Evolutionary conservation across 306 rosid species (phyloP).

Genomic region (Glycyrrhiza uralensis): DNA sequence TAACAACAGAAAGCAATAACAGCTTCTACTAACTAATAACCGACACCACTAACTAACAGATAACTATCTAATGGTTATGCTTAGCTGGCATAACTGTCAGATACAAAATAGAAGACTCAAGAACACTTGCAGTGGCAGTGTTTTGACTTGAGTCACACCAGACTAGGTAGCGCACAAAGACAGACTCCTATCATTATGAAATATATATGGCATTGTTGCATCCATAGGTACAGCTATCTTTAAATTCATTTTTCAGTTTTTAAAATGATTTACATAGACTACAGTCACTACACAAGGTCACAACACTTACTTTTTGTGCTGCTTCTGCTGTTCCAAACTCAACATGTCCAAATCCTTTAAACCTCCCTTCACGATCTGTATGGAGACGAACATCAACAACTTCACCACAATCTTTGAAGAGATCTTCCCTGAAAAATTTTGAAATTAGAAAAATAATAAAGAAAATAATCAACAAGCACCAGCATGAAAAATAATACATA

Average conservation of each 20-base stretch:
- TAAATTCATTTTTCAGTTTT: background rate
- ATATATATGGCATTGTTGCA: background rate
- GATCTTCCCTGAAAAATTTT: slow-evolving; percentile 42
- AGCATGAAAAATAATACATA: slow-evolving; percentile 35
- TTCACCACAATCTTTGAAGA: slow-evolving; percentile 61
- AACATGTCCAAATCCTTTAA: slow-evolving; percentile 69
- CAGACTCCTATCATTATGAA: too few relatives aligned
- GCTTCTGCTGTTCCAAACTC: slow-evolving; percentile 62
- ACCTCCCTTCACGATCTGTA: slow-evolving; percentile 41
- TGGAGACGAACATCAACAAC: slow-evolving; percentile 54
- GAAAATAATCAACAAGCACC: background rate
- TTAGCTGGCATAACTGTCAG: too few relatives aligned
- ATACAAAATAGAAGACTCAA: too few relatives aligned
- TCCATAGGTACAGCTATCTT: background rate
- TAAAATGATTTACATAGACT: background rate
- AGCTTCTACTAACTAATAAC: too few relatives aligned
- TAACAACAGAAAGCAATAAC: too few relatives aligned
- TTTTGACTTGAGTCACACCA: too few relatives aligned
- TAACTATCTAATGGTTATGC: too few relatives aligned
- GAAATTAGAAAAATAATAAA: slow-evolving; percentile 1
- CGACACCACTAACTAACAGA: too few relatives aligned
- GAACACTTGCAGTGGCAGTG: too few relatives aligned
- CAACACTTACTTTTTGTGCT: slow-evolving; percentile 44
- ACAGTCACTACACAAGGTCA: background rate
- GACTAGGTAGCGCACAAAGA: too few relatives aligned